Evolutionary conservation across 2,329 filamentous ascomycete genomes (phyloP).

Genomic region (Penicillium carneum): DNA sequence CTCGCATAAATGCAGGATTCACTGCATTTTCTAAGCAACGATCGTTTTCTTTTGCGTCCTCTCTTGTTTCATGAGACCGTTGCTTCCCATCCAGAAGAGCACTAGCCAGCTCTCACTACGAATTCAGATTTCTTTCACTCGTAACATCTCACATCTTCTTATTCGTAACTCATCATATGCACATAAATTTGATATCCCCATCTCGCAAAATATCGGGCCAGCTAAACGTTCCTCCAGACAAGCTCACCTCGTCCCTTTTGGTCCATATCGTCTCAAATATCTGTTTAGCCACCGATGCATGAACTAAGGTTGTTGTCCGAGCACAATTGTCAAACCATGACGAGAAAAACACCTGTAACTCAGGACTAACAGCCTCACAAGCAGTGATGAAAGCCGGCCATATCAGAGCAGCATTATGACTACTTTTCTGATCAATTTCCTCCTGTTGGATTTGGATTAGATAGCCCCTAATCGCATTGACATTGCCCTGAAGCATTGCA

Average conservation of each 20-base stretch:
- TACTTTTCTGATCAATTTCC: not conserved
- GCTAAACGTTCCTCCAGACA: constrained; percentile 14
- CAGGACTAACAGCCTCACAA: constrained; percentile 25
- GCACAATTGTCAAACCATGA: constrained; percentile 27
- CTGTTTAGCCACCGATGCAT: constrained; percentile 22
- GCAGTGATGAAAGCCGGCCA: constrained; percentile 35
- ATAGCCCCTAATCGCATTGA: constrained; percentile 14
- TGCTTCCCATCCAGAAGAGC: too few relatives aligned
- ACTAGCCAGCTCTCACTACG: too few relatives aligned
- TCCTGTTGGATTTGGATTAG: constrained; percentile 17
- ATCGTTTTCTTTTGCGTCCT: too few relatives aligned
- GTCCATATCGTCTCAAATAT: constrained; percentile 28
- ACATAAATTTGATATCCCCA: constrained; percentile 29
- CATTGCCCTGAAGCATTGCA: constrained; percentile 20
- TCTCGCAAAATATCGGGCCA: constrained; percentile 29
- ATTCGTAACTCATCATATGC: constrained; percentile 14
- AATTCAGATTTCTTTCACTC: too few relatives aligned
- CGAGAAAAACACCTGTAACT: constrained; percentile 25
- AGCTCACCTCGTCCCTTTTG: constrained; percentile 16
- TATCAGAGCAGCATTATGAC: constrained; percentile 26
- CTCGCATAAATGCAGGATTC: too few relatives aligned
- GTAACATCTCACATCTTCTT: not conserved
- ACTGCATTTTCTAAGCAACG: too few relatives aligned
- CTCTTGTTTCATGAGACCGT: too few relatives aligned
- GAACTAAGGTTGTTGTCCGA: constrained; percentile 21